A percentile compares a stretch with the other conserved stretches of the same genome.
Evolutionary conservation across 2,329 filamentous ascomycete species (phyloP).

Genomic region (Aspergillus quadrilineatus): DNA sequence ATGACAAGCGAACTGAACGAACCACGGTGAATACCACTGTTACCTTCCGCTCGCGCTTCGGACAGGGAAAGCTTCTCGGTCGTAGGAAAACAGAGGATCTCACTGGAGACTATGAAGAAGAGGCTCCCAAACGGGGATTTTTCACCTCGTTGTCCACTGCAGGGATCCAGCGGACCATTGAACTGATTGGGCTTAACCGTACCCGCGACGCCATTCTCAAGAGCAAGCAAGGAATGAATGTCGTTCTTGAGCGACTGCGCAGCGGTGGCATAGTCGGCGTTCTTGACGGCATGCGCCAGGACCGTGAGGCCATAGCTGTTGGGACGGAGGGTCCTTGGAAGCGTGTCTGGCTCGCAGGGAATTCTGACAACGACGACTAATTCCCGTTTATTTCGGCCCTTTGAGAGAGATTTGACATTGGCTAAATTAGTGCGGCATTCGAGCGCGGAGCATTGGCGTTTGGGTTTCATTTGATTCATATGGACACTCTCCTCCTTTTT

Average conservation of each 20-base stretch:
- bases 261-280: conserved; percentile 66
- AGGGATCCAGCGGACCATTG: conserved; percentile 62
- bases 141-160: conserved; percentile 60
- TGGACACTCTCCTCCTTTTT: conserved; percentile 25
- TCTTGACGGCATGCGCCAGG: conserved; percentile 68
- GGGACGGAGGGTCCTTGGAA: conserved; percentile 44
- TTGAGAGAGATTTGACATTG: conserved; percentile 1
- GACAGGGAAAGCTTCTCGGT: conserved; percentile 54
- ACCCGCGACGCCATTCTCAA: conserved; percentile 62
- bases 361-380: conserved; percentile 32
- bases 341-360: conserved; percentile 41
- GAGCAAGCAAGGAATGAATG: conserved; percentile 65
- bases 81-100: conserved; percentile 40
- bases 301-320: conserved; percentile 48
- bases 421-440: conserved; percentile 22
- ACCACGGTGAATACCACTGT: conserved; percentile 62
- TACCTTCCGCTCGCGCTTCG: conserved; percentile 61
- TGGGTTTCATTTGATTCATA: conserved; percentile 14
- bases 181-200: conserved; percentile 60
- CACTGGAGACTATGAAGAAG: conserved; percentile 48
- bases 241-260: conserved; percentile 63
- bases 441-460: conserved; percentile 30
- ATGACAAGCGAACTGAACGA: conserved; percentile 42
- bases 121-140: conserved; percentile 55
- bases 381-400: neutral